Evolutionary conservation across 2,329 filamentous ascomycete species (phyloP), one percentile per base, ranked within the genome.

Genomic region (Penicillium sp.): DNA sequence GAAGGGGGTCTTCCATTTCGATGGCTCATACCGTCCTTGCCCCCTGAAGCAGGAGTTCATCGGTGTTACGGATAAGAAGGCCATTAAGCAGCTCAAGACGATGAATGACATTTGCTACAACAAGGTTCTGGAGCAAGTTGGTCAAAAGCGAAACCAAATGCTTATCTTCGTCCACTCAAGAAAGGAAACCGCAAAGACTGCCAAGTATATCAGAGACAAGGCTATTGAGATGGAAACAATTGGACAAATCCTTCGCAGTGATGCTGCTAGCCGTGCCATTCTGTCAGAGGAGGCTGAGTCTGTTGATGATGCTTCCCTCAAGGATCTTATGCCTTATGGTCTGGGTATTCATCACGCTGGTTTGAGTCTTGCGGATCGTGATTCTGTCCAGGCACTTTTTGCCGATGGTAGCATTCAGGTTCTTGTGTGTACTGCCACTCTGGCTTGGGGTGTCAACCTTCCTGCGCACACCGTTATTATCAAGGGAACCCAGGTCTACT

Each of bases 71-170:
- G 95, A 99, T 66, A 96, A 95, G 79, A 98, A 98, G 75, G 91
- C 95, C 6, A 99, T 99, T 78, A 99, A 98, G 78, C 95, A 99
- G 75, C 81, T 99, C 54, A 97, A 98, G 82, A 96, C 91, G 1
- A 99, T 99, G 95, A 99, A 99, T 71, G 95, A 99, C 67, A 93
- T 99, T 54, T 97, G 92, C 57, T 99, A 99, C 75, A 96, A 88
- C 63, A 99, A 99, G 76, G 93, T 97, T 27, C 85, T 99, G 54
- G 95, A 99, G 75, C 93, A 98, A 71, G 93, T 97, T 29, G 95
- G 95, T 7, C 88, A 89, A 58, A 89, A 96, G 69, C 87, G 91
- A 62, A 96, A 99, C 68, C 95, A 99, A 75, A 97, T 99, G 93
- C 86, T 99, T 39, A 96, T 99, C 58, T 99, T 99, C 71, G 95